These are phyloP conservation scores for Gamarada debralockiae DNA, from an alignment of 495 filamentous ascomycete genomes.

Conservation along the genomic window DNA sequence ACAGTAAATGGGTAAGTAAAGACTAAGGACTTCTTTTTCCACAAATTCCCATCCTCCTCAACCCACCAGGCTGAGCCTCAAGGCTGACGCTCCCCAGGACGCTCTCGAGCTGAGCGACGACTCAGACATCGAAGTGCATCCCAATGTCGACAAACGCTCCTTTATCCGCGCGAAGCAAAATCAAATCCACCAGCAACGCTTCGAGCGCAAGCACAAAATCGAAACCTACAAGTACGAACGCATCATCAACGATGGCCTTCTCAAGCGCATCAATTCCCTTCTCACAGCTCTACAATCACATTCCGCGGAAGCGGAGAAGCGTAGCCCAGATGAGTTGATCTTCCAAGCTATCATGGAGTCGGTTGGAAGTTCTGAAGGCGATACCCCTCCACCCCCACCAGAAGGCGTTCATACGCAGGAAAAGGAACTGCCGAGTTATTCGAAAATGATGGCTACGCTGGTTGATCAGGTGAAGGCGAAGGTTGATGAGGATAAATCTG, in stretches of 20 bases:
- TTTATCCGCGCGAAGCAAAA: conserved; percentile 98
- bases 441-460: conserved; percentile 90
- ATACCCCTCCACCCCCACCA: conserved; percentile 66
- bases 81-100: conserved; percentile 50
- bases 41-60: background rate
- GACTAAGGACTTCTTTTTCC: background rate
- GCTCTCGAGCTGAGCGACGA: conserved; percentile 94
- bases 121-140: conserved; percentile 96
- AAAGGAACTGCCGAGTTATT: conserved; percentile 77
- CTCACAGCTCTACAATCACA: conserved; percentile 66
- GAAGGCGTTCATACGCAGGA: conserved; percentile 74
- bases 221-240: conserved; percentile 89
- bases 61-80: conserved; percentile 19
- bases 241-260: conserved; percentile 85
- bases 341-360: conserved; percentile 85
- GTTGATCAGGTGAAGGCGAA: conserved; percentile 93
- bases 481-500: conserved; percentile 63
- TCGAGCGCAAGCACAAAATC: conserved; percentile 81
- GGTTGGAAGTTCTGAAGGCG: conserved; percentile 61
- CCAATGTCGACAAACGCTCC: conserved; percentile 97
- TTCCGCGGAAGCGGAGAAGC: conserved; percentile 56
- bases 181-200: conserved; percentile 88
- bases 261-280: conserved; percentile 75
- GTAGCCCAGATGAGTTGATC: conserved; percentile 72
- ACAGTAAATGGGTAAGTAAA: conserved; percentile 86